These are phyloP conservation scores for Populus alba DNA, from an alignment of 345 rosid genomes.

Conservation along the genomic window DNA sequence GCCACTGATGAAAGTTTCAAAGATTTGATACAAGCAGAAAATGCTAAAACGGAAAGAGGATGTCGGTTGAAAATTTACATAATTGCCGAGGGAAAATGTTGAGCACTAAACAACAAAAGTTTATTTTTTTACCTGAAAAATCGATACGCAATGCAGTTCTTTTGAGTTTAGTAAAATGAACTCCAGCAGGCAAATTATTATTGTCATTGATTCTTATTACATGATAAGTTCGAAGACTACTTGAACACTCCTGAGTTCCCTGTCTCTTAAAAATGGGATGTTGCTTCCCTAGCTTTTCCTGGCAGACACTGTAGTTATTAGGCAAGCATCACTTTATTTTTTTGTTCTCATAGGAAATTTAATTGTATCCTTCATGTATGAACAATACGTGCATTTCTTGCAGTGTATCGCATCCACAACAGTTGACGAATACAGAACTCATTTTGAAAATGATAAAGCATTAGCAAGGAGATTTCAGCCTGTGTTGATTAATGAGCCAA, in stretches of 20 bases:
- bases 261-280: neutral
- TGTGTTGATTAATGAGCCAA: constrained; percentile 82
- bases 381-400: constrained; percentile 23
- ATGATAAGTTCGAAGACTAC: neutral
- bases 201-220: neutral
- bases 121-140: neutral
- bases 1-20: neutral
- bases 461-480: constrained; percentile 95
- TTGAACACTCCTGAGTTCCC: neutral
- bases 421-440: constrained; percentile 70
- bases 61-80: neutral
- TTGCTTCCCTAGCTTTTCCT: neutral
- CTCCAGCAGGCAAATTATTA: neutral
- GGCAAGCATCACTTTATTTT: neutral
- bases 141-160: neutral
- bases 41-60: neutral
- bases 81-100: neutral
- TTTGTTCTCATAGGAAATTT: neutral
- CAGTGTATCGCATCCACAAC: constrained; percentile 99
- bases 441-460: constrained; percentile 95
- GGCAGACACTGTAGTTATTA: neutral
- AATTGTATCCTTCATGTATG: neutral
- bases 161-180: neutral
- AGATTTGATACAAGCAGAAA: neutral
- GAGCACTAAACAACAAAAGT: neutral